Evolutionary conservation across 2,329 filamentous ascomycete species (phyloP), one percentile per base, ranked within the genome.

Genomic region (Cercospora canescens): DNA sequence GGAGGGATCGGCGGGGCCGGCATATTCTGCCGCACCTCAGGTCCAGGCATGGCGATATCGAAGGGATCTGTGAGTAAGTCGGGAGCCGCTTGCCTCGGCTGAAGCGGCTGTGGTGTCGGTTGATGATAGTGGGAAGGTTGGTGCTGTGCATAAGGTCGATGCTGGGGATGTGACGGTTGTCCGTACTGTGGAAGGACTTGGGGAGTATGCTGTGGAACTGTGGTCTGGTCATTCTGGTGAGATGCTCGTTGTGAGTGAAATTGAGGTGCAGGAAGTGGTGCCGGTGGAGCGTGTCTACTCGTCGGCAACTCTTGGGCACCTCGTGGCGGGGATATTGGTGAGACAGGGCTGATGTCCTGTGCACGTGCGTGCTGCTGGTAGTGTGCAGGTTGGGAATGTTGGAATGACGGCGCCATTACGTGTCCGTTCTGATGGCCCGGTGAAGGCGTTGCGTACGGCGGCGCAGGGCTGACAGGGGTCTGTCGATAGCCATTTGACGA

Each of bases 1-100:
- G 93, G 94, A 0, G 95, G 94, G 34, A 97, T 93, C 0, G 94
- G 94, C 0, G 95, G 94, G 0, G 93, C 88, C 6, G 90, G 85
- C 7, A 88, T 76, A 24, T 84, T 81, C 30, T 72, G 58, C 39
- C 54, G 52, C 18, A 63, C 32, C 80, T 85, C 28, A 79, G 83
- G n/a, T 7, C 81, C 81, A 11, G 86, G 85, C 4, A 88, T 78
- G 24, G 86, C 82, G 6, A 88, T 80, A 66, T 89, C 85, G 63
- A 89, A 87, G 1, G 87, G 86, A 21, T 87, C 88, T 35, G 87
- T 86, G 61, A 91, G 82, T 55, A 91, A 83, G 71, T 91, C 87
- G 14, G 76, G 75, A 63, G 78, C 79, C 5, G 82, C 78, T 76
- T 62, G 79, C 64, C 72, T 76, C 16, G 68, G 66, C 50, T 63